phyloP scores from a whole-genome alignment of 805 yeast genomes.

The Sugiyamaella marilandica region DNA sequence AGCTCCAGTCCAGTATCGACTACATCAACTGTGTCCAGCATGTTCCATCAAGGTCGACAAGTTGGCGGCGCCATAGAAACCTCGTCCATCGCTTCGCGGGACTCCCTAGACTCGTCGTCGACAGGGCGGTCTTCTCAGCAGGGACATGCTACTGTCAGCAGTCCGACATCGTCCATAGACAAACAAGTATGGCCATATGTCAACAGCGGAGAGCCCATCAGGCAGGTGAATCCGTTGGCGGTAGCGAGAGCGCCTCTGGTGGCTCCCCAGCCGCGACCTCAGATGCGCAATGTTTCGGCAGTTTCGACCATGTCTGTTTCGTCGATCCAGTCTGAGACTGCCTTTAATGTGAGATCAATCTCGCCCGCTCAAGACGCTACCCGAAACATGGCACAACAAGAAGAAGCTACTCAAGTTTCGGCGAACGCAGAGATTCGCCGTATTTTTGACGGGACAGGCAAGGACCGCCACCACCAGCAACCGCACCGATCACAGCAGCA shows the following conservation, averaged over 20 bases:
- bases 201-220: not conserved
- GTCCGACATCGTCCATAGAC: not conserved
- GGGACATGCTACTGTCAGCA: not conserved
- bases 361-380: no score
- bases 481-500: no score
- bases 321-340: constrained; percentile 16
- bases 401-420: not conserved
- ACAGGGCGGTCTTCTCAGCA: constrained; percentile 5
- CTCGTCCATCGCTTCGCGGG: constrained; percentile 8
- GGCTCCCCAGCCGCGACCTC: constrained; percentile 1
- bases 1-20: not conserved
- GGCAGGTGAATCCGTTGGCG: constrained; percentile 1
- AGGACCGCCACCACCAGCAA: not conserved
- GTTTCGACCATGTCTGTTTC: constrained; percentile 10
- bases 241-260: not conserved
- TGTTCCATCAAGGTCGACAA: not conserved
- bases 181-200: not conserved
- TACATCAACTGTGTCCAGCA: not conserved
- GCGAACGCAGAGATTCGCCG: not conserved
- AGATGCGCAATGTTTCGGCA: constrained; percentile 2
- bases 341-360: constrained; percentile 7
- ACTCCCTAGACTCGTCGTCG: constrained; percentile 9
- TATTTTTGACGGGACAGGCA: not conserved
- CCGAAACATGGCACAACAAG: no score
- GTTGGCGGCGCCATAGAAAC: not conserved